Percentiles rank a stretch among this genome's conserved stretches.
Evolutionary conservation across 2,329 filamentous ascomycete genomes (phyloP).

Genomic region (Fusarium domesticum): DNA sequence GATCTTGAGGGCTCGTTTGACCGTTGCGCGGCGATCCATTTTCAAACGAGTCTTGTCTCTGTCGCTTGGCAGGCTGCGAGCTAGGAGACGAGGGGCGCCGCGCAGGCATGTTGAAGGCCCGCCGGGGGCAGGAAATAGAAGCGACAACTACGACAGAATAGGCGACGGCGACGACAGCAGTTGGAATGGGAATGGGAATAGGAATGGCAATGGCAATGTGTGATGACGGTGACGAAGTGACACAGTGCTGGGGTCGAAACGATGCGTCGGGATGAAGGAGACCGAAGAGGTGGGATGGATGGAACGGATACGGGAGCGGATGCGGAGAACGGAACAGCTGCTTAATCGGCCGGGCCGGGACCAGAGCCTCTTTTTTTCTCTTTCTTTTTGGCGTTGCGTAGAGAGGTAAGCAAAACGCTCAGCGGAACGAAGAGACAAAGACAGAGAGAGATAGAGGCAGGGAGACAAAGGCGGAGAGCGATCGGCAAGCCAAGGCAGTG

Average conservation of each 20-base stretch:
- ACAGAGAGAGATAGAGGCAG: neutral
- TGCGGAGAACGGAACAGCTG: constrained; percentile 19
- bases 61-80: constrained; percentile 55
- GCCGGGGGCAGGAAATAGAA: constrained; percentile 25
- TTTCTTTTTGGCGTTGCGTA: constrained; percentile 1
- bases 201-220: constrained; percentile 5
- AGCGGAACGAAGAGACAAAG: constrained; percentile 4
- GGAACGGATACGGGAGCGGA: constrained; percentile 11
- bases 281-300: constrained; percentile 9
- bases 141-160: constrained; percentile 19
- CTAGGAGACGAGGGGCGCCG: constrained; percentile 52
- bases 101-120: constrained; percentile 35
- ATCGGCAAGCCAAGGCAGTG: constrained; percentile 20
- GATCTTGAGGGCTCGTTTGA: constrained; percentile 25
- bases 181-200: constrained; percentile 1
- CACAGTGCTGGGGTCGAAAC: neutral
- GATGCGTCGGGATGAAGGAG: constrained; percentile 11
- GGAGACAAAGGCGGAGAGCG: constrained; percentile 6
- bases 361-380: constrained; percentile 1
- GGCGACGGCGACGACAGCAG: constrained; percentile 5
- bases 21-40: constrained; percentile 41
- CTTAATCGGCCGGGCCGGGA: constrained; percentile 19
- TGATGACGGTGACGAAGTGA: constrained; percentile 1
- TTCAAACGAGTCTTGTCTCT: constrained; percentile 52
- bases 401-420: constrained; percentile 2